These are phyloP conservation scores for Lineolata rhizophorae DNA, from an alignment of 495 filamentous ascomycete species.

Conservation along the genomic window DNA sequence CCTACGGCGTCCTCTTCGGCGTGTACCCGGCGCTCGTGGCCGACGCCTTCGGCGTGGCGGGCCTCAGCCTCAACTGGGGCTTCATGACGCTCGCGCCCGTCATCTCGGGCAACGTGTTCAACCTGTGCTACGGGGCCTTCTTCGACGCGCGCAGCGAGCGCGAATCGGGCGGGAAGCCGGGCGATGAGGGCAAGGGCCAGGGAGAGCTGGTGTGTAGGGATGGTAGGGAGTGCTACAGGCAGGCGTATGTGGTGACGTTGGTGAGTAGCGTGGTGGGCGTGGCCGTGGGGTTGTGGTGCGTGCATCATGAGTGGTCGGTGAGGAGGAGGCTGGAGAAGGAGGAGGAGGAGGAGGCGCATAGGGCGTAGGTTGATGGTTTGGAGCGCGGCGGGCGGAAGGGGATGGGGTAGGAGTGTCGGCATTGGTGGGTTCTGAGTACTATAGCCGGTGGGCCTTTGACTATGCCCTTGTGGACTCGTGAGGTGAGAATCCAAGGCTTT, in stretches of 20 bases:
- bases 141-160: slow-evolving; percentile 60
- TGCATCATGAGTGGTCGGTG: no score
- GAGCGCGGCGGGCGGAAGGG: no score
- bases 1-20: slow-evolving; percentile 87
- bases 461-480: no score
- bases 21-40: slow-evolving; percentile 83
- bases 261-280: neutral
- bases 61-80: slow-evolving; percentile 57
- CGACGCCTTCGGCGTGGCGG: slow-evolving; percentile 74
- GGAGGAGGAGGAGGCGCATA: no score
- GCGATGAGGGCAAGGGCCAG: no score
- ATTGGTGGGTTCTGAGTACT: no score
- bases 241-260: neutral
- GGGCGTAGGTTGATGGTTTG: no score
- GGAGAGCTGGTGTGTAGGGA: neutral
- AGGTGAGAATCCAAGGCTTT: no score
- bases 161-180: slow-evolving; percentile 43
- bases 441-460: no score
- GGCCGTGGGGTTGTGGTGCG: no score
- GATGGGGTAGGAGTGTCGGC: no score
- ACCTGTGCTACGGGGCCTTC: slow-evolving; percentile 62
- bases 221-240: neutral
- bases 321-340: no score
- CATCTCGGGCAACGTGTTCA: slow-evolving; percentile 75
- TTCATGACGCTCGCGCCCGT: slow-evolving; percentile 78